Percentiles rank a stretch among this genome's conserved stretches.
phyloP scores from a whole-genome alignment of 805 yeast genomes.

The Metschnikowia colocasiae region DNA sequence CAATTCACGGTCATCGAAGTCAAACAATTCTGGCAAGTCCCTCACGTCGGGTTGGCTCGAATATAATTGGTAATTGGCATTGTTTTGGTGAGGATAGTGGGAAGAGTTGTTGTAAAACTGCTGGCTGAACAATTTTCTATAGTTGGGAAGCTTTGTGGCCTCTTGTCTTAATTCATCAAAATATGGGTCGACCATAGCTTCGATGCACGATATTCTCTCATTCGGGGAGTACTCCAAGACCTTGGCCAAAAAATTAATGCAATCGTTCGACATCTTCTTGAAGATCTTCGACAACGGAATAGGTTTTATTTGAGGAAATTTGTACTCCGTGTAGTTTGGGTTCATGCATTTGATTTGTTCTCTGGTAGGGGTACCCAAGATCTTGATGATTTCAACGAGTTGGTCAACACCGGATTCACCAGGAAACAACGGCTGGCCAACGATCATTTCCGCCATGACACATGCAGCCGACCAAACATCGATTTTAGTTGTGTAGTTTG shows the following conservation, averaged over 20 bases:
- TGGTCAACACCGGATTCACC: slow-evolving; percentile 98
- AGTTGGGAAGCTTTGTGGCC: slow-evolving; percentile 39
- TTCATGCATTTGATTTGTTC: slow-evolving; percentile 94
- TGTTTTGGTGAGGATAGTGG: slow-evolving; percentile 30
- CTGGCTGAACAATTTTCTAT: slow-evolving; percentile 40
- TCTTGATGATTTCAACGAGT: slow-evolving; percentile 92
- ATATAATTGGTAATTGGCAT: slow-evolving; percentile 41
- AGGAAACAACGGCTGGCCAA: slow-evolving; percentile 96
- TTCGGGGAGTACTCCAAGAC: slow-evolving; percentile 67
- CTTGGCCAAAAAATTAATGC: slow-evolving; percentile 52
- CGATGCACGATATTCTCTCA: slow-evolving; percentile 57
- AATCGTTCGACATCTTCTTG: slow-evolving; percentile 51
- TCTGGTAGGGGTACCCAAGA: slow-evolving; percentile 89
- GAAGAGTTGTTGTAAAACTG: slow-evolving; percentile 29
- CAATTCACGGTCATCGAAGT: slow-evolving; percentile 50
- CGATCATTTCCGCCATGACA: slow-evolving; percentile 93
- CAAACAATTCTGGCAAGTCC: slow-evolving; percentile 48
- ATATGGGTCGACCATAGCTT: slow-evolving; percentile 49
- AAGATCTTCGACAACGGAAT: slow-evolving; percentile 68
- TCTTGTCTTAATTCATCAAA: slow-evolving; percentile 50
- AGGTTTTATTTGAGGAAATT: slow-evolving; percentile 83
- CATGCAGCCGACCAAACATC: slow-evolving; percentile 98
- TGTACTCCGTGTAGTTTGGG: slow-evolving; percentile 95
- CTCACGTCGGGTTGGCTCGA: slow-evolving; percentile 38
- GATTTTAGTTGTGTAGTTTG: slow-evolving; percentile 92